Conservation (phyloP, 2,329 filamentous ascomycete genomes). For the Fusarium ramigenum region DNA sequence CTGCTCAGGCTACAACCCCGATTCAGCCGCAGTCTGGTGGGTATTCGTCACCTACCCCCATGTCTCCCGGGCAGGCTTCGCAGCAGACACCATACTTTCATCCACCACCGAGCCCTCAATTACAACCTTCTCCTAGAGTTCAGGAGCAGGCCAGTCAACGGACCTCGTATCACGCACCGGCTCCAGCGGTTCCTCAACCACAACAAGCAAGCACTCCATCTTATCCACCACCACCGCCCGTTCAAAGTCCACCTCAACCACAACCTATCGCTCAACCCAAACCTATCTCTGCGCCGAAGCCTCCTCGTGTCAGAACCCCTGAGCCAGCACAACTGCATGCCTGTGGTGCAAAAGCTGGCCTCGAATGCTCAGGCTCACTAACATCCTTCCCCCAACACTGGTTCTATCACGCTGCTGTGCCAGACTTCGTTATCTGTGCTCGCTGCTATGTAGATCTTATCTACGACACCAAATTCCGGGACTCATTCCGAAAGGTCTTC, state of each 20-base stretch:
- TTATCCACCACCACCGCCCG: not conserved
- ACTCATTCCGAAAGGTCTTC: conserved; percentile 39
- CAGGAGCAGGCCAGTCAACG: not conserved
- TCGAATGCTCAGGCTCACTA: conserved; percentile 40
- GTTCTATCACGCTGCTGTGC: conserved; percentile 48
- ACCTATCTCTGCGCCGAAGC: not conserved
- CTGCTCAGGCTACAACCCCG: not conserved
- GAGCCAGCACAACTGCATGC: conserved; percentile 17
- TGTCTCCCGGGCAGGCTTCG: not conserved
- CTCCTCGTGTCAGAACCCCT: conserved; percentile 25
- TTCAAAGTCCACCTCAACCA: not conserved
- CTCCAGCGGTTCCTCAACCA: not conserved
- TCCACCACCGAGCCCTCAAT: not conserved
- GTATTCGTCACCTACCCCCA: not conserved
- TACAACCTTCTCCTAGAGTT: not conserved
- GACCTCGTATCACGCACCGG: not conserved
- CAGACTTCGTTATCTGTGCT: conserved; percentile 49
- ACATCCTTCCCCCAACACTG: conserved; percentile 48
- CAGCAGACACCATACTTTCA: not conserved
- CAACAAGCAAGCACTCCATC: not conserved
- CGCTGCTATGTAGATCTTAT: conserved; percentile 52
- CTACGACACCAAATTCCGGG: conserved; percentile 42
- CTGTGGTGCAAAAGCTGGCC: conserved; percentile 29
- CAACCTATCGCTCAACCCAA: not conserved
- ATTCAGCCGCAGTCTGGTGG: not conserved